A percentile compares a stretch with the other conserved stretches of the same genome.
Evolutionary conservation across 2,329 filamentous ascomycete genomes (phyloP).

Genomic region (Phaeophleospora eucalypticola): DNA sequence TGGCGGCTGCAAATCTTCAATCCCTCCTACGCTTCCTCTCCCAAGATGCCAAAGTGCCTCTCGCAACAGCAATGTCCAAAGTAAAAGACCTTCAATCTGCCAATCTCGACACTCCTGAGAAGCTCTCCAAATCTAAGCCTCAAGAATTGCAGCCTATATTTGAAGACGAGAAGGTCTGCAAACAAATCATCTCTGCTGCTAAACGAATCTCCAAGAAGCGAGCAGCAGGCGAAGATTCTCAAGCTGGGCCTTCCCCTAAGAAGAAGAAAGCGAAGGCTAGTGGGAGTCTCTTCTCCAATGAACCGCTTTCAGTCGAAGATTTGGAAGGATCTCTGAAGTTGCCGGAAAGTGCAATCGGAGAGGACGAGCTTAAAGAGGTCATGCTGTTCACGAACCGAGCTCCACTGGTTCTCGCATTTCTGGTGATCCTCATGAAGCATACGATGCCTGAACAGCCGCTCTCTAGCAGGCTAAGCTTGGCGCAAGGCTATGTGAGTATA

Average conservation of each 20-base stretch:
- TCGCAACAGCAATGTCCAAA: constrained; percentile 53
- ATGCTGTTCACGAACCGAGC: constrained; percentile 72
- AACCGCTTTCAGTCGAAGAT: constrained; percentile 46
- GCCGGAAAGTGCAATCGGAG: constrained; percentile 52
- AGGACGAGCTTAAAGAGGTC: constrained; percentile 56
- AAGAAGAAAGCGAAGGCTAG: constrained; percentile 37
- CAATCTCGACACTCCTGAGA: constrained; percentile 43
- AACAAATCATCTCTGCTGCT: constrained; percentile 55
- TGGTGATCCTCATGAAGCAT: constrained; percentile 66
- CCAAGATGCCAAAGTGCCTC: constrained; percentile 54
- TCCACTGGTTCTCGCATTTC: constrained; percentile 76
- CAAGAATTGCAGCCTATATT: constrained; percentile 43
- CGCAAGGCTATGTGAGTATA: constrained; percentile 76
- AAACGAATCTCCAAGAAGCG: constrained; percentile 57
- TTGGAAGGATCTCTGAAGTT: constrained; percentile 61
- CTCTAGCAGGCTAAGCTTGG: constrained; percentile 77
- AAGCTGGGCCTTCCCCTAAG: constrained; percentile 27
- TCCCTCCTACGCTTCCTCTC: constrained; percentile 54
- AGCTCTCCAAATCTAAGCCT: constrained; percentile 48
- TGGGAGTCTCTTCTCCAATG: constrained; percentile 29
- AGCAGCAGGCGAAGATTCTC: constrained; percentile 29
- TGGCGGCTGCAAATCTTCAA: constrained; percentile 27
- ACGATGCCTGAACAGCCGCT: constrained; percentile 83
- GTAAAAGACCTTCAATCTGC: constrained; percentile 51
- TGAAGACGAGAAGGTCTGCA: constrained; percentile 52